Percentiles rank a stretch among this genome's conserved stretches.
Conservation (phyloP, 768 basidiomycete genomes). For the Udeniomyces megalosporus region DNA sequence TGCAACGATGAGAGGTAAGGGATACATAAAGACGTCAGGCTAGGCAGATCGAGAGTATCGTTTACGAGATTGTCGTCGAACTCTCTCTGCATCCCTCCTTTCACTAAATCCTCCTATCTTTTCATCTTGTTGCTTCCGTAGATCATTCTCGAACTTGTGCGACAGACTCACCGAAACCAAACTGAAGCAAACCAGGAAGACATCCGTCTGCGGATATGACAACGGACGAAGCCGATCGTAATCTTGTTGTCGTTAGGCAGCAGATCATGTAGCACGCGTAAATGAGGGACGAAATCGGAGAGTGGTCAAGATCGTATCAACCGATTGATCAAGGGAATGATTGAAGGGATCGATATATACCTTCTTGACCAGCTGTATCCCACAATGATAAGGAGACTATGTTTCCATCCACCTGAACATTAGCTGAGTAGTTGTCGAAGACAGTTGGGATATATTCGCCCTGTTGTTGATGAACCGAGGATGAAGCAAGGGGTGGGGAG, state of each 20-base stretch:
- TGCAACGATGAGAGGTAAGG: too few relatives aligned
- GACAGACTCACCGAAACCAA: slow-evolving; percentile 11
- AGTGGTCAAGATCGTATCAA: background rate
- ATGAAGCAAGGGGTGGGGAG: background rate
- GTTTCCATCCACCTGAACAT: slow-evolving; percentile 71
- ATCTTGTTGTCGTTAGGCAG: background rate
- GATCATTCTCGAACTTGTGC: too few relatives aligned
- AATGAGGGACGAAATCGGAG: slow-evolving; percentile 45
- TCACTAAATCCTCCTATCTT: too few relatives aligned
- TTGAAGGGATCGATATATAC: slow-evolving; percentile 62
- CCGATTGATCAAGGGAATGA: background rate
- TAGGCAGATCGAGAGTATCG: too few relatives aligned
- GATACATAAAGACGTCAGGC: too few relatives aligned
- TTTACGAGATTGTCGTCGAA: too few relatives aligned
- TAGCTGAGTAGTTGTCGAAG: slow-evolving; percentile 62
- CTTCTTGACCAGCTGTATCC: slow-evolving; percentile 96
- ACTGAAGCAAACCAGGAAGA: slow-evolving; percentile 90
- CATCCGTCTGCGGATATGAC: slow-evolving; percentile 98
- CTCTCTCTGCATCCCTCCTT: too few relatives aligned
- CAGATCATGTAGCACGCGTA: slow-evolving; percentile 37
- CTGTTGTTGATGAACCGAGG: slow-evolving; percentile 23
- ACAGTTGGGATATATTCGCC: slow-evolving; percentile 57
- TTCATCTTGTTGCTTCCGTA: too few relatives aligned
- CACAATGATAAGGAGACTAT: slow-evolving; percentile 92
- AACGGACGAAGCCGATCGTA: slow-evolving; percentile 34